Conservation (phyloP, 2,329 filamentous ascomycete genomes). For the Emergomyces orientalis region DNA sequence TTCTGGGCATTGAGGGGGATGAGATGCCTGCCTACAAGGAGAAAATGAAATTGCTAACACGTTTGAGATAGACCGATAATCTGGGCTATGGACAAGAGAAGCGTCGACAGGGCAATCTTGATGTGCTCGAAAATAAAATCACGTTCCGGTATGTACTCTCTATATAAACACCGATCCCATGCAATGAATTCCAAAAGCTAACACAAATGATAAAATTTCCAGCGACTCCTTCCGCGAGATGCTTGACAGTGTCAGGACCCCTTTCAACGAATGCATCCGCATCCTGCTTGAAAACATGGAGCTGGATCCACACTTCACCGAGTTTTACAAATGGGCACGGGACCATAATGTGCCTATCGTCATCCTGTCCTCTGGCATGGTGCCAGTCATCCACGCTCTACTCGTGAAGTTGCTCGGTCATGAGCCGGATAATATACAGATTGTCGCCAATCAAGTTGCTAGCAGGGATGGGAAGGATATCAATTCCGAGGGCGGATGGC, state of each 20-base stretch:
- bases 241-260: slow-evolving; percentile 75
- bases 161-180: neutral
- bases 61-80: slow-evolving; percentile 65
- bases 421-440: slow-evolving; percentile 67
- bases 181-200: neutral
- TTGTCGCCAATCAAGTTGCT: slow-evolving; percentile 77
- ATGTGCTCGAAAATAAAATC: slow-evolving; percentile 61
- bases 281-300: slow-evolving; percentile 72
- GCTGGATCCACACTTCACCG: slow-evolving; percentile 77
- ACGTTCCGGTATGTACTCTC: slow-evolving; percentile 53
- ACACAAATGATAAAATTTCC: neutral
- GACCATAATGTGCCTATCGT: slow-evolving; percentile 83
- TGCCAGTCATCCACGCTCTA: slow-evolving; percentile 77
- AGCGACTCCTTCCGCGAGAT: slow-evolving; percentile 79
- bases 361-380: slow-evolving; percentile 86
- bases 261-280: slow-evolving; percentile 73
- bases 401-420: slow-evolving; percentile 74
- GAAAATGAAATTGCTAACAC: neutral
- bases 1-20: neutral
- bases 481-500: slow-evolving; percentile 74
- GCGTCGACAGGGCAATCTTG: slow-evolving; percentile 63
- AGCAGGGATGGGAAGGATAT: slow-evolving; percentile 60
- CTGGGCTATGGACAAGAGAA: slow-evolving; percentile 69
- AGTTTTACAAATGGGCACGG: slow-evolving; percentile 77
- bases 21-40: neutral